Evolutionary conservation across 106 monocot genomes (phyloP).

Genomic region (Dioscorea zingiberensis): DNA sequence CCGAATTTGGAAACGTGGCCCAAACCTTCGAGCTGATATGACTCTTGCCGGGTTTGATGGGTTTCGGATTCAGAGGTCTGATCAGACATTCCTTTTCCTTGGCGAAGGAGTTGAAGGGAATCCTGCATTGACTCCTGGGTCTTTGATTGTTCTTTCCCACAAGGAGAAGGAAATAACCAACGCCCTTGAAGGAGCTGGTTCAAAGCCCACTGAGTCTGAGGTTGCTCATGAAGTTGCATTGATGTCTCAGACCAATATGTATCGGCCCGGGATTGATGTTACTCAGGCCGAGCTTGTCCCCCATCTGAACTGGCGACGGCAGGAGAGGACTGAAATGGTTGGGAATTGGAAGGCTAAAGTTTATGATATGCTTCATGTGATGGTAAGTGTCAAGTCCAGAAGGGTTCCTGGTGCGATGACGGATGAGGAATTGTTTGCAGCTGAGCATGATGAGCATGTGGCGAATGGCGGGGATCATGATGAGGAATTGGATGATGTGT

Average conservation of each 20-base stretch:
- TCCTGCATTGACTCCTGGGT: constrained; percentile 54
- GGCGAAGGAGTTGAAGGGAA: constrained; percentile 49
- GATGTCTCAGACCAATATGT: constrained; percentile 97
- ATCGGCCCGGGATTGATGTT: constrained; percentile 91
- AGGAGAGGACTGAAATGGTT: constrained; percentile 79
- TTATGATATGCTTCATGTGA: constrained; percentile 88
- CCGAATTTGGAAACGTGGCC: constrained; percentile 90
- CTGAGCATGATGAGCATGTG: constrained; percentile 46
- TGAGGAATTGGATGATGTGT: constrained; percentile 68
- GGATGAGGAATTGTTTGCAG: constrained; percentile 80
- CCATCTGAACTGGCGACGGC: constrained; percentile 90
- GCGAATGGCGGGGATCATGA: constrained; percentile 30
- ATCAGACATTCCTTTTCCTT: constrained; percentile 90
- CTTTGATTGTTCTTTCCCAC: constrained; percentile 72
- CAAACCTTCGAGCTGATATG: constrained; percentile 88
- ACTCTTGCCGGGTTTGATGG: constrained; percentile 96
- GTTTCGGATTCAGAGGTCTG: constrained; percentile 81
- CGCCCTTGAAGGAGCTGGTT: constrained; percentile 93
- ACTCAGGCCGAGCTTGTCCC: constrained; percentile 85
- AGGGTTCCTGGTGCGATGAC: constrained; percentile 95
- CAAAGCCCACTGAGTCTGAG: constrained; percentile 78
- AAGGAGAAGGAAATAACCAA: constrained; percentile 97
- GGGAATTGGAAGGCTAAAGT: constrained; percentile 93
- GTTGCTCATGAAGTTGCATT: constrained; percentile 89
- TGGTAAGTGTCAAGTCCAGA: constrained; percentile 90